Conservation (phyloP, 306 rosid genomes). For the Trichosanthes cucumerina region DNA sequence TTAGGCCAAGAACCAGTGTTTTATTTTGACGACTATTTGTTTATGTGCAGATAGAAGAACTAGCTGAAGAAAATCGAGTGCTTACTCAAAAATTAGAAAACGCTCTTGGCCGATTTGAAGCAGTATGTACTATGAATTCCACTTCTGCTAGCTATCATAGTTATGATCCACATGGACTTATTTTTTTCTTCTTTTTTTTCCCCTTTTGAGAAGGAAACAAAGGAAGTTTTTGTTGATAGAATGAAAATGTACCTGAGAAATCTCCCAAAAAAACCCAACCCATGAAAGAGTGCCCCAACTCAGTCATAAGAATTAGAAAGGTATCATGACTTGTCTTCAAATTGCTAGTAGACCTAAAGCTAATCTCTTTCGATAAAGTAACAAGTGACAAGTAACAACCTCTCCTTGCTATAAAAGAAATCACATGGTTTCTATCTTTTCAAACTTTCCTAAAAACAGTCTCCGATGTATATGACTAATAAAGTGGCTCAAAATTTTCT, state of each 20-base stretch:
- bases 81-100: slow-evolving; percentile 10
- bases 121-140: slow-evolving; percentile 5
- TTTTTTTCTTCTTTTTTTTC: not conserved
- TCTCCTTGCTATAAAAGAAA: not conserved
- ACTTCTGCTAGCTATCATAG: not conserved
- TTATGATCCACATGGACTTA: not conserved
- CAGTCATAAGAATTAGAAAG: not conserved
- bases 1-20: not conserved
- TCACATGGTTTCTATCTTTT: not conserved
- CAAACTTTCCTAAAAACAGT: not conserved
- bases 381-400: not conserved
- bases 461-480: not conserved
- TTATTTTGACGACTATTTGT: not conserved
- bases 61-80: not conserved
- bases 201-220: not conserved
- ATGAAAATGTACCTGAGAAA: not conserved
- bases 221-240: not conserved
- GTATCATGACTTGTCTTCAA: not conserved
- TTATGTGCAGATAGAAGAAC: slow-evolving; percentile 14
- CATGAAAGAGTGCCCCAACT: not conserved
- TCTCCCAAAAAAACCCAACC: not conserved
- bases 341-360: not conserved
- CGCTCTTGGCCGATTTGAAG: slow-evolving; percentile 8
- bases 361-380: not conserved
- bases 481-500: not conserved